phyloP scores from a whole-genome alignment of 2,329 filamentous ascomycete species.

The Didymella segeticola region DNA sequence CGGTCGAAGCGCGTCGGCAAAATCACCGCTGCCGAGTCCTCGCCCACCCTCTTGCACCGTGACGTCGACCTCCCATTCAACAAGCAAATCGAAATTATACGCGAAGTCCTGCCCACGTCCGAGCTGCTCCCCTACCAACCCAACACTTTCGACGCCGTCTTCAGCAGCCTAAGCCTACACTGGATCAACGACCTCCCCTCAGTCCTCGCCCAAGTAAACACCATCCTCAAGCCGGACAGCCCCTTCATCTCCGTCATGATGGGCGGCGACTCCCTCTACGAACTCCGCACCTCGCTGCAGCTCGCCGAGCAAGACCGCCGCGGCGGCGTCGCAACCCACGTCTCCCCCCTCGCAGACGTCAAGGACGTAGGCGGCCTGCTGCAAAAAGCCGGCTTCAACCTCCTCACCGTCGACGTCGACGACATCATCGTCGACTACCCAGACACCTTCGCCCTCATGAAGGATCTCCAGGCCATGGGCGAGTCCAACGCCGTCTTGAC shows the following conservation, averaged over 20 bases:
- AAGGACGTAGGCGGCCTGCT: conserved; percentile 88
- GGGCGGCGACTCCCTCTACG: conserved; percentile 91
- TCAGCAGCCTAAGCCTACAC: conserved; percentile 89
- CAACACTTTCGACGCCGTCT: conserved; percentile 83
- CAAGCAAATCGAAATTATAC: conserved; percentile 71
- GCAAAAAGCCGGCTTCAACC: conserved; percentile 87
- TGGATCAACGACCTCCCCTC: conserved; percentile 98
- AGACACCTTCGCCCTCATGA: conserved; percentile 87
- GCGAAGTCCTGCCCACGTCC: conserved; percentile 76
- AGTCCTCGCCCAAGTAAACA: conserved; percentile 82
- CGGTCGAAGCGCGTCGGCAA: conserved; percentile 74
- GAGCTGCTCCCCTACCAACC: conserved; percentile 78
- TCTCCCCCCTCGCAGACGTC: conserved; percentile 91
- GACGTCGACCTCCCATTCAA: conserved; percentile 80
- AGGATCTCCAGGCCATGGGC: conserved; percentile 94
- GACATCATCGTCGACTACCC: conserved; percentile 97
- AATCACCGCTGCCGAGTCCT: conserved; percentile 83
- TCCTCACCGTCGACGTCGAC: conserved; percentile 95
- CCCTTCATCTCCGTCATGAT: conserved; percentile 97
- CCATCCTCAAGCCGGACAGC: conserved; percentile 83
- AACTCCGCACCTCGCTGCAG: conserved; percentile 91
- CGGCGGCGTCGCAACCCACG: conserved; percentile 89
- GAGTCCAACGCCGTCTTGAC: conserved; percentile 88
- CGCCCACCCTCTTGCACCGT: conserved; percentile 76
- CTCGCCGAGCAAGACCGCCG: conserved; percentile 88